These are phyloP conservation scores for Sporormia fimetaria DNA, from an alignment of 495 filamentous ascomycete species.

Conservation along the genomic window DNA sequence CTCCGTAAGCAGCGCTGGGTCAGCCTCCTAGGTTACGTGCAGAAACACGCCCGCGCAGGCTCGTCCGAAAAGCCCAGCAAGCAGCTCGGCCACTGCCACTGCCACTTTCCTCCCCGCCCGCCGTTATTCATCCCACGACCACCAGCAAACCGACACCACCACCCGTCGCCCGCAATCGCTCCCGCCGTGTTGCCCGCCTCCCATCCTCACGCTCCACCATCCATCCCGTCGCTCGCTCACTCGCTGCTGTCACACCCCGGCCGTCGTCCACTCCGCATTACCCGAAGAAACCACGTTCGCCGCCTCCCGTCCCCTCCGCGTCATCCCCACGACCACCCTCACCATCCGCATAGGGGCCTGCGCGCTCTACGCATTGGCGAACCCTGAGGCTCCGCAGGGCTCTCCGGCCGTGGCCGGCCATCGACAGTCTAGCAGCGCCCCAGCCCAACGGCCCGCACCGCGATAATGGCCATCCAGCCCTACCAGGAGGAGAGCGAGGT, in stretches of 20 bases:
- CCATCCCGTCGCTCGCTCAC: constrained; percentile 9
- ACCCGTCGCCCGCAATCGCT: background rate
- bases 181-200: background rate
- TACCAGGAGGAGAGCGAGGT: constrained; percentile 28
- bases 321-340: background rate
- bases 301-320: constrained; percentile 10
- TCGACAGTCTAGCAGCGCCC: constrained; percentile 6
- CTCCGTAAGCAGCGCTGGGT: no score
- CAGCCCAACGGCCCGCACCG: constrained; percentile 3
- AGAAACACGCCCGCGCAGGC: no score
- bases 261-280: constrained; percentile 11
- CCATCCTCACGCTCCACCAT: constrained; percentile 1
- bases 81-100: background rate
- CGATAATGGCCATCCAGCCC: constrained; percentile 26
- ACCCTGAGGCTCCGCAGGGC: constrained; percentile 16
- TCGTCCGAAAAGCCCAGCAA: no score
- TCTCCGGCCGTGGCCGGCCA: constrained; percentile 23
- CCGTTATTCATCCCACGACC: background rate
- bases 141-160: no score
- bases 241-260: no score
- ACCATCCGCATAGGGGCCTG: no score
- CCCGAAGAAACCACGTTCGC: constrained; percentile 11
- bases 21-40: no score
- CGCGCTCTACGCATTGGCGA: constrained; percentile 16
- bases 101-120: background rate